Percentiles rank a stretch among this genome's conserved stretches.
These are phyloP conservation scores for Cercospora zeina DNA, from an alignment of 2,329 filamentous ascomycete genomes.

Conservation along the genomic window DNA sequence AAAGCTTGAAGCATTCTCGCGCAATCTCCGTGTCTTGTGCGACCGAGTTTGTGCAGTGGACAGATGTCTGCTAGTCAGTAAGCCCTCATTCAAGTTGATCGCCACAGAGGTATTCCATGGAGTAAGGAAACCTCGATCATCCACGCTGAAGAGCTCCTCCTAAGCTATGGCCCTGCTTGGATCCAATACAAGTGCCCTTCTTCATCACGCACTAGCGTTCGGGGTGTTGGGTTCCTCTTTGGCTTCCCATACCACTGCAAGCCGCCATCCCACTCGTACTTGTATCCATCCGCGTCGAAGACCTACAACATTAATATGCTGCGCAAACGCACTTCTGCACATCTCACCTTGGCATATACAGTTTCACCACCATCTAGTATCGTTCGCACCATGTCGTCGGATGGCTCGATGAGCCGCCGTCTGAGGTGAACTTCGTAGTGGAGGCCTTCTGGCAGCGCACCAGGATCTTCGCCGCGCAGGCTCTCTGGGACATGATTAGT, in stretches of 20 bases:
- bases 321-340: background rate
- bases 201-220: background rate
- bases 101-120: too few species aligned
- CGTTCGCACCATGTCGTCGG: constrained; percentile 1
- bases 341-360: background rate
- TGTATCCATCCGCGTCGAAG: constrained; percentile 11
- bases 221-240: background rate
- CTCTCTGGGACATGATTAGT: background rate
- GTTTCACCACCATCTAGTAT: constrained; percentile 14
- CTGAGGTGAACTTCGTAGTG: constrained; percentile 13
- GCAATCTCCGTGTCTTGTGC: too few species aligned
- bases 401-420: constrained; percentile 7
- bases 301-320: constrained; percentile 2
- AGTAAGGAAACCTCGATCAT: too few species aligned
- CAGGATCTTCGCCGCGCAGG: constrained; percentile 6
- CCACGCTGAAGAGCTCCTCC: background rate
- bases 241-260: constrained; percentile 3
- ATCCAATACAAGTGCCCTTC: background rate
- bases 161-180: background rate
- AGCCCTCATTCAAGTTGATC: too few species aligned
- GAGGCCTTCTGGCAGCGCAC: constrained; percentile 1
- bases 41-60: too few species aligned
- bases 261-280: constrained; percentile 14
- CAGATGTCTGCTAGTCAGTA: too few species aligned
- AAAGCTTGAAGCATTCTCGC: too few species aligned